Evolutionary conservation across 352 stramenopile genomes (phyloP).

Genomic region (Pythium rhizo-oryzae): DNA sequence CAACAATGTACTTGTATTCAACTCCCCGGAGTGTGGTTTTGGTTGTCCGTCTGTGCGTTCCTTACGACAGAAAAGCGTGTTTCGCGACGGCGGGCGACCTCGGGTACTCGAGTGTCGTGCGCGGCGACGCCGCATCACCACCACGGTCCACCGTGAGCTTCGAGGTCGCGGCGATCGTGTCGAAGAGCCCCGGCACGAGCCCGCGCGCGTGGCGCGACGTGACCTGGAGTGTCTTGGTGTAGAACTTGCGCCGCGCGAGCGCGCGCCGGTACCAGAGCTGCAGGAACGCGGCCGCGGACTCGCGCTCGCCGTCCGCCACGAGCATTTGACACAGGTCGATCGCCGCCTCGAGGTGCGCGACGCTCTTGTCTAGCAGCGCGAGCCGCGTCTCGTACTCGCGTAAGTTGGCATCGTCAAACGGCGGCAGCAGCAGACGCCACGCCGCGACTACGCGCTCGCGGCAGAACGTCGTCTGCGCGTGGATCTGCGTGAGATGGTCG

Average conservation of each 20-base stretch:
- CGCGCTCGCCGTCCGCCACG: constrained; percentile 33
- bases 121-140: constrained; percentile 1
- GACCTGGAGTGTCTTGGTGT: constrained; percentile 45
- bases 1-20: constrained; percentile 23
- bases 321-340: constrained; percentile 40
- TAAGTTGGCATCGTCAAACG: constrained; percentile 43
- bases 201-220: constrained; percentile 49
- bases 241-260: constrained; percentile 54
- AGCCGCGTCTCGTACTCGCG: constrained; percentile 46
- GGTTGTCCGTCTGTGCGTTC: too few relatives aligned
- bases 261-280: constrained; percentile 49
- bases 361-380: constrained; percentile 33
- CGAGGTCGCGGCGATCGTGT: constrained; percentile 51
- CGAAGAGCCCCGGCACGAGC: constrained; percentile 61
- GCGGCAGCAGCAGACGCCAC: constrained; percentile 47
- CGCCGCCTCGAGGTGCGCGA: constrained; percentile 31
- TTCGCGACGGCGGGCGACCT: constrained; percentile 18
- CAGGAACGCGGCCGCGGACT: constrained; percentile 42
- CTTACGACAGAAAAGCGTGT: constrained; percentile 21
- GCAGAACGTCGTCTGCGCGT: constrained; percentile 46
- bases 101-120: constrained; percentile 53
- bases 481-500: constrained; percentile 36
- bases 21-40: too few relatives aligned
- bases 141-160: constrained; percentile 39
- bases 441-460: constrained; percentile 33